phyloP scores from a whole-genome alignment of 345 rosid species.

The Combretum micranthum region DNA sequence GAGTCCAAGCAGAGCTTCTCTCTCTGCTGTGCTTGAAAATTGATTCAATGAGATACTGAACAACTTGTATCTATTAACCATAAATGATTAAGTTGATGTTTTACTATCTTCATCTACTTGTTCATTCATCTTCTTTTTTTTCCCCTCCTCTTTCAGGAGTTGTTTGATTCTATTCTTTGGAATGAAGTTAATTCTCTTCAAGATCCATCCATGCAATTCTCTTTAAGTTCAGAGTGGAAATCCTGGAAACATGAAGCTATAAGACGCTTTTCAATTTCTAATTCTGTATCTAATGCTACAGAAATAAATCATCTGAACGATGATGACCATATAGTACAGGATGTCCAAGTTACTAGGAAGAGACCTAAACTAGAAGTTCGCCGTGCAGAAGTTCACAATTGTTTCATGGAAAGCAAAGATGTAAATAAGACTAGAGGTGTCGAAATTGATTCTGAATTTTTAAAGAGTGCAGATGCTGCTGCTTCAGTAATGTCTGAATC shows the following conservation, averaged over 20 bases:
- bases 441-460: slow-evolving; percentile 52
- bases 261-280: slow-evolving; percentile 73
- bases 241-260: slow-evolving; percentile 94
- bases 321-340: slow-evolving; percentile 32
- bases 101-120: background rate
- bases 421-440: slow-evolving; percentile 33
- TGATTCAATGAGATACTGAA: too few species aligned
- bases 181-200: slow-evolving; percentile 62
- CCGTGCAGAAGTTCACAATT: slow-evolving; percentile 70
- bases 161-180: slow-evolving; percentile 70
- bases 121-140: background rate
- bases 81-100: background rate
- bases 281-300: slow-evolving; percentile 28
- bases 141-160: slow-evolving; percentile 40
- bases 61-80: too few species aligned
- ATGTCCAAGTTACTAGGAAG: slow-evolving; percentile 56
- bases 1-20: too few species aligned
- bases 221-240: slow-evolving; percentile 87
- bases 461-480: slow-evolving; percentile 34
- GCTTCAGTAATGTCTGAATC: slow-evolving; percentile 24
- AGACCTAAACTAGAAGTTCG: slow-evolving; percentile 94
- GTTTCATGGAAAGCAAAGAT: slow-evolving; percentile 41
- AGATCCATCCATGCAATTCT: slow-evolving; percentile 58
- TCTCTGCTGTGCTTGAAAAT: too few species aligned
- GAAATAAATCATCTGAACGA: slow-evolving; percentile 34